phyloP scores from a whole-genome alignment of 371 early-diverging fungal species.

The Capniomyces stellatus region DNA sequence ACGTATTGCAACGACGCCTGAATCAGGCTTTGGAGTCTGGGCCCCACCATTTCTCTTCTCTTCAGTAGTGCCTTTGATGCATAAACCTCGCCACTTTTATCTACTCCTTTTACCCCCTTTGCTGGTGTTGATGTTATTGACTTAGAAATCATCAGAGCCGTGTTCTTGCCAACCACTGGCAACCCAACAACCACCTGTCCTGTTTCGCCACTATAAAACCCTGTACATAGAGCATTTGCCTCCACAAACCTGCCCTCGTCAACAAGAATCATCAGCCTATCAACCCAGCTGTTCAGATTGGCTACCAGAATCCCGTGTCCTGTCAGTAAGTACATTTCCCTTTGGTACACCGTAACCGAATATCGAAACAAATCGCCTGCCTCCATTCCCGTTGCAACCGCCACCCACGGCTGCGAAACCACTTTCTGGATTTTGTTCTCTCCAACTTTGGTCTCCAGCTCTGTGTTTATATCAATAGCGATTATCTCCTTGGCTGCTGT shows the following conservation, averaged over 20 bases:
- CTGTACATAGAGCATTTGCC: slow-evolving; percentile 19
- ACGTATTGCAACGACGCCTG: slow-evolving; percentile 7
- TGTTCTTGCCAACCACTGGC: slow-evolving; percentile 2
- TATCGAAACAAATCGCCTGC: slow-evolving; percentile 17
- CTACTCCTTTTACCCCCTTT: not conserved
- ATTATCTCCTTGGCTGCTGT: slow-evolving; percentile 18
- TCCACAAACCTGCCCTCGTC: slow-evolving; percentile 14
- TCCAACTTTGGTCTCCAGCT: slow-evolving; percentile 18
- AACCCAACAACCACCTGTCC: slow-evolving; percentile 24
- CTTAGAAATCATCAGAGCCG: no score
- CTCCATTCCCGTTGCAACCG: slow-evolving; percentile 23
- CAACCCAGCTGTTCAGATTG: slow-evolving; percentile 16
- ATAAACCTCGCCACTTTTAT: not conserved
- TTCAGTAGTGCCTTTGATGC: not conserved
- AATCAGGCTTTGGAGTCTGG: slow-evolving; percentile 12
- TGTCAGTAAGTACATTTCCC: slow-evolving; percentile 15
- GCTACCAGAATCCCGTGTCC: slow-evolving; percentile 9
- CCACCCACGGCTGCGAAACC: slow-evolving; percentile 19
- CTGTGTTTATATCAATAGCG: slow-evolving; percentile 12
- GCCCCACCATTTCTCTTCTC: slow-evolving; percentile 9
- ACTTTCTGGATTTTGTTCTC: slow-evolving; percentile 9
- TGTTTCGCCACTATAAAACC: slow-evolving; percentile 16
- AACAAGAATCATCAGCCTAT: slow-evolving; percentile 14
- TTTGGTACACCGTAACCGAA: slow-evolving; percentile 9
- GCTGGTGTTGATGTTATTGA: not conserved